phyloP scores from a whole-genome alignment of 768 basidiomycete genomes.

The Psilocybe cyanescens region DNA sequence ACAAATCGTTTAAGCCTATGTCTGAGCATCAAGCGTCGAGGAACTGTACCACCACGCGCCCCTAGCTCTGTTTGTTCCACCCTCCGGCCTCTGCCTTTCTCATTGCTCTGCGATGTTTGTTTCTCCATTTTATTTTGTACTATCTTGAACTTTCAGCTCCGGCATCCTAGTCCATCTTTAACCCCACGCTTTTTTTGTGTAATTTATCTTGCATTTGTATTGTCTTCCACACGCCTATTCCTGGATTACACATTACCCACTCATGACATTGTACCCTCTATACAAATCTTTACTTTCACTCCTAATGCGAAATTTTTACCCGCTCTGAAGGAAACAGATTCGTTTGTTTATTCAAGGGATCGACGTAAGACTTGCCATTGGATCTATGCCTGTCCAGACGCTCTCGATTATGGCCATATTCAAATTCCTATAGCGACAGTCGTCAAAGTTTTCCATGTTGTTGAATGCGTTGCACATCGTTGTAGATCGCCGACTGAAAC shows the following conservation, averaged over 20 bases:
- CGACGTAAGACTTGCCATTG: too few species aligned
- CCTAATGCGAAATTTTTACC: neutral
- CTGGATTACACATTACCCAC: neutral
- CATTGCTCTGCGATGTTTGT: neutral
- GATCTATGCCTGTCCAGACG: too few species aligned
- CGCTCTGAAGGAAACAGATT: too few species aligned
- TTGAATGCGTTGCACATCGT: too few species aligned
- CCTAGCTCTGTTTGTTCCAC: neutral
- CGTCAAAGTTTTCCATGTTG: too few species aligned
- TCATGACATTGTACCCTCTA: neutral
- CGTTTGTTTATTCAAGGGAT: too few species aligned
- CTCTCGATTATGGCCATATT: too few species aligned
- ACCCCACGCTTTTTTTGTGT: neutral
- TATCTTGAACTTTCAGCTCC: neutral
- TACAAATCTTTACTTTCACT: neutral
- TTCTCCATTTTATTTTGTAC: neutral
- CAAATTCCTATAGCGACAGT: too few species aligned
- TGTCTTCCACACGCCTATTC: neutral
- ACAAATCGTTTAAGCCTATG: constrained; percentile 47
- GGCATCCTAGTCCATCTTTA: neutral
- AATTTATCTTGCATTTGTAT: neutral
- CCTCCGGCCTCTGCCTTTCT: neutral
- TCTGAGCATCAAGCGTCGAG: too few species aligned
- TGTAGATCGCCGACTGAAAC: too few species aligned
- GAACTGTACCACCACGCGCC: too few species aligned